Evolutionary conservation across 2,329 filamentous ascomycete species (phyloP).

Genomic region (Exophiala lecanii-corni): DNA sequence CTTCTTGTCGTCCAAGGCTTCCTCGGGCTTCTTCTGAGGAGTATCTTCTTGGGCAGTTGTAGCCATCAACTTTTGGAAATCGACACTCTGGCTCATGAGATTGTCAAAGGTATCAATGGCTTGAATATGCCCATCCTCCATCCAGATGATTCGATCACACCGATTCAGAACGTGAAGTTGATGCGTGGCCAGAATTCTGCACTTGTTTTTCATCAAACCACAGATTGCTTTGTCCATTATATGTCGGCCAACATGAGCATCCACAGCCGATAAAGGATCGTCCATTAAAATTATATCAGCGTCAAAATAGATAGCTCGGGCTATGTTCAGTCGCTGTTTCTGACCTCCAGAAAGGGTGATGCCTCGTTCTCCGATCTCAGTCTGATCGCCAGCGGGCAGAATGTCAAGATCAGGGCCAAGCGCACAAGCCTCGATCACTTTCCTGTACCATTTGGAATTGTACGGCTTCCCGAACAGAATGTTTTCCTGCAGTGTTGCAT

Average conservation of each 20-base stretch:
- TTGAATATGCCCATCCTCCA: constrained; percentile 79
- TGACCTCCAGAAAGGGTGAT: constrained; percentile 95
- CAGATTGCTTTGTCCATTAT: constrained; percentile 94
- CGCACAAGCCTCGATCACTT: constrained; percentile 82
- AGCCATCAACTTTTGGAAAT: constrained; percentile 77
- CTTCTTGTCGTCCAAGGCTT: constrained; percentile 47
- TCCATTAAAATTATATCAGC: constrained; percentile 61
- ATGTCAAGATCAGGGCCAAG: constrained; percentile 83
- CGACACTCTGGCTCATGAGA: constrained; percentile 71
- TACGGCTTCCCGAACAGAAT: constrained; percentile 82
- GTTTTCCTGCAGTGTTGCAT: constrained; percentile 79
- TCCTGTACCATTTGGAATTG: constrained; percentile 71
- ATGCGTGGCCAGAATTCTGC: constrained; percentile 86
- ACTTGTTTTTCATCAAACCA: constrained; percentile 82
- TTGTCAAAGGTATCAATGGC: constrained; percentile 87
- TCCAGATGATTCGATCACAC: constrained; percentile 89
- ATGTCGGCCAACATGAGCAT: constrained; percentile 57
- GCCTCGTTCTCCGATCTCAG: constrained; percentile 90
- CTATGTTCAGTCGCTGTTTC: constrained; percentile 92
- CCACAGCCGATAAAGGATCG: constrained; percentile 55
- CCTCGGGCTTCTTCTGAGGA: constrained; percentile 40
- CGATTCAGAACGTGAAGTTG: constrained; percentile 88
- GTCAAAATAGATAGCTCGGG: constrained; percentile 66
- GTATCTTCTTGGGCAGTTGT: constrained; percentile 65
- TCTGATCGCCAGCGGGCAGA: constrained; percentile 81